These are phyloP conservation scores for Aphanoascus verrucosus DNA, from an alignment of 2,329 filamentous ascomycete genomes.

Conservation along the genomic window DNA sequence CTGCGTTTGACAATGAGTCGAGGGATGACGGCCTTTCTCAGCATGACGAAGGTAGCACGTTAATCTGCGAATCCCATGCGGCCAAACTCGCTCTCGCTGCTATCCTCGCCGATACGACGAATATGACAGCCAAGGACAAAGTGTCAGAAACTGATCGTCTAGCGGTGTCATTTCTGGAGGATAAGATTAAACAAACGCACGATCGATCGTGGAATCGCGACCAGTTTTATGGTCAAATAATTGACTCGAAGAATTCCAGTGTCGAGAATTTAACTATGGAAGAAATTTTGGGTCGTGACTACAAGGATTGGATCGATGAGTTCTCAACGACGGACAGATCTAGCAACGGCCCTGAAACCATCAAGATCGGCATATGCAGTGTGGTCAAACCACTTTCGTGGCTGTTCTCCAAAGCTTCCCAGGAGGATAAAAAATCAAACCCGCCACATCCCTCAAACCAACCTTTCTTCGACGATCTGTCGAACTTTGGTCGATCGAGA, in stretches of 20 bases:
- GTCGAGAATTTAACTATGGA: conserved; percentile 42
- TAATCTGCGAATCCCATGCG: conserved; percentile 28
- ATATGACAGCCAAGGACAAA: conserved; percentile 36
- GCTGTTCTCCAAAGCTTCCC: conserved; percentile 41
- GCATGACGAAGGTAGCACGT: background rate
- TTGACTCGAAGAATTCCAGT: conserved; percentile 45
- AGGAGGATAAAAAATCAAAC: background rate
- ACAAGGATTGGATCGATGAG: conserved; percentile 49
- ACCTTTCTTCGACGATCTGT: conserved; percentile 34
- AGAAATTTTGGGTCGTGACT: conserved; percentile 52
- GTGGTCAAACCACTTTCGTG: conserved; percentile 48
- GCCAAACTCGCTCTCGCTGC: conserved; percentile 33
- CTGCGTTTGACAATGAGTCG: conserved; percentile 7
- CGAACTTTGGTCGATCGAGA: conserved; percentile 37
- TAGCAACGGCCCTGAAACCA: background rate
- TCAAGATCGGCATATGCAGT: conserved; percentile 48
- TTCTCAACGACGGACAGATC: conserved; percentile 17
- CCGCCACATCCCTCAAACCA: background rate
- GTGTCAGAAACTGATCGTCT: conserved; percentile 41
- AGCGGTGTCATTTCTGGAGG: conserved; percentile 42
- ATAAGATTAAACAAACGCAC: conserved; percentile 26
- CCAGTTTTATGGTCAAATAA: conserved; percentile 43
- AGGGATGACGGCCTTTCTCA: background rate
- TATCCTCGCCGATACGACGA: conserved; percentile 37
- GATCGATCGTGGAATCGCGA: conserved; percentile 34